Percentiles rank a stretch among this genome's conserved stretches.
These are phyloP conservation scores for Arabidopsis hybrid DNA, from an alignment of 441 rosid species.

Conservation along the genomic window DNA sequence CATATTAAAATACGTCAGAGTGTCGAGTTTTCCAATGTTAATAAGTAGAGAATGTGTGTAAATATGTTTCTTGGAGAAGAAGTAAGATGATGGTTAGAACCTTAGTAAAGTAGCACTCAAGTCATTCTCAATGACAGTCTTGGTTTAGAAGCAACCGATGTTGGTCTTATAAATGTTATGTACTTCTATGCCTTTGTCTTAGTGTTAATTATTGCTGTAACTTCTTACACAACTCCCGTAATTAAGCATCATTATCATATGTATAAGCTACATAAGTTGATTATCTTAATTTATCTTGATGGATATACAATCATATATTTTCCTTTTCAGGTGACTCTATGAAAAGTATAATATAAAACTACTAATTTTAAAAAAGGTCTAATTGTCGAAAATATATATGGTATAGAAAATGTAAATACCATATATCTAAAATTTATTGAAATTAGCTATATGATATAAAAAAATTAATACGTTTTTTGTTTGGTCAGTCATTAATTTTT, in stretches of 20 bases:
- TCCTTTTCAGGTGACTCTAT: constrained; percentile 31
- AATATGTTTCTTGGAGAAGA: constrained; percentile 33
- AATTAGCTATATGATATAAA: too few species aligned
- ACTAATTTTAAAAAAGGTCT: background rate
- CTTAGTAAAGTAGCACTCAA: constrained; percentile 36
- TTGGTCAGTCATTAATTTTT: too few species aligned
- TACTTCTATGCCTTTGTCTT: background rate
- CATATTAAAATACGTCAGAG: constrained; percentile 22
- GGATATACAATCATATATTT: background rate
- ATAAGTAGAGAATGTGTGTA: constrained; percentile 40
- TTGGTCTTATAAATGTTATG: constrained; percentile 37
- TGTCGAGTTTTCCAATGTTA: constrained; percentile 26
- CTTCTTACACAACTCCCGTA: constrained; percentile 29
- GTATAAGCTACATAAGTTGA: background rate
- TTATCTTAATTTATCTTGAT: constrained; percentile 16
- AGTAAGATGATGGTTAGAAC: constrained; percentile 38
- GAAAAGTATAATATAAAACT: background rate
- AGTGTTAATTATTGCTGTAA: constrained; percentile 34
- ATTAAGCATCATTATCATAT: constrained; percentile 7
- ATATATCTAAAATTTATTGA: too few species aligned
- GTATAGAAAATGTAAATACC: background rate
- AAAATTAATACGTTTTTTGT: too few species aligned
- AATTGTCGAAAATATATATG: background rate
- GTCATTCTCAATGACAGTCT: constrained; percentile 42
- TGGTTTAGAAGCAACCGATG: constrained; percentile 48